phyloP scores from a whole-genome alignment of 768 basidiomycete genomes.

The Asterophora parasitica region DNA sequence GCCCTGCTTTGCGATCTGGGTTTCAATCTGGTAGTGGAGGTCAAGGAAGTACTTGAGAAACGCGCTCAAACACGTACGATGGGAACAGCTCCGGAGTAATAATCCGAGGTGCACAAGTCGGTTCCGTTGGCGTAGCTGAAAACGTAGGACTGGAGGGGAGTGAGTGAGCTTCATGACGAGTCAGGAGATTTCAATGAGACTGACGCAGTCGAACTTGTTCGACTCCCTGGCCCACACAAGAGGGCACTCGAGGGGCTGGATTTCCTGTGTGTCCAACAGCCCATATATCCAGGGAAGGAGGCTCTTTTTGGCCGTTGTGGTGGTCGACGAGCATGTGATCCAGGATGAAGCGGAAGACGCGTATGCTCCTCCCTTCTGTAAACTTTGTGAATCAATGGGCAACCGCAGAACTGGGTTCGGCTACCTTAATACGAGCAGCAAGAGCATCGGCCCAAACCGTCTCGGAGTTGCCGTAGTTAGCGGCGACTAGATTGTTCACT shows the following conservation, averaged over 20 bases:
- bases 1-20: conserved; percentile 43
- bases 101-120: conserved; percentile 42
- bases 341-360: conserved; percentile 26
- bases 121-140: conserved; percentile 34
- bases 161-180: neutral
- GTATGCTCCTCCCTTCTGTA: conserved; percentile 28
- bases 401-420: neutral
- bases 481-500: conserved; percentile 30
- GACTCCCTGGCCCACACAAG: conserved; percentile 44
- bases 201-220: conserved; percentile 41
- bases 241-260: conserved; percentile 41
- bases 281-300: conserved; percentile 28
- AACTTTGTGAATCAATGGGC: neutral
- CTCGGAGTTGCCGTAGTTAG: conserved; percentile 30
- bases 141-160: conserved; percentile 31
- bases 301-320: conserved; percentile 22
- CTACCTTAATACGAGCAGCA: conserved; percentile 36
- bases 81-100: conserved; percentile 30
- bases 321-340: conserved; percentile 38
- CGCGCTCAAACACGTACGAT: conserved; percentile 21
- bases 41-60: neutral
- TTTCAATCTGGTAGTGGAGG: conserved; percentile 31
- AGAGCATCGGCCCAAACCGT: conserved; percentile 37
- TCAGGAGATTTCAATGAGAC: conserved; percentile 7
- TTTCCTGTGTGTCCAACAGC: conserved; percentile 24